phyloP scores from a whole-genome alignment of 179 eudicot species.

The Gypsophila paniculata region DNA sequence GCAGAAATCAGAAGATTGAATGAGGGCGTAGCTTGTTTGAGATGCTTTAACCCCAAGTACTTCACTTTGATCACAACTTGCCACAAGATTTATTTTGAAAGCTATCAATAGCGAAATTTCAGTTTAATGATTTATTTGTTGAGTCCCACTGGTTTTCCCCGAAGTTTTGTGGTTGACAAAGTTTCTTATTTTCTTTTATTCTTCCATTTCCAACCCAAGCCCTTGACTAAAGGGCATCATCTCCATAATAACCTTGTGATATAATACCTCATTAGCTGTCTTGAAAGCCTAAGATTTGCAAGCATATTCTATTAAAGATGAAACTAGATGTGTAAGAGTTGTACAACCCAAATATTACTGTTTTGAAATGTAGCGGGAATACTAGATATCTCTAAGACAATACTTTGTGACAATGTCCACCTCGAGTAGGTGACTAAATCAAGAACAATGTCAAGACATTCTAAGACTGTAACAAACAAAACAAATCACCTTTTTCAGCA shows the following conservation, averaged over 20 bases:
- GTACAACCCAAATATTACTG: too few species aligned
- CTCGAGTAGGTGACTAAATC: not conserved
- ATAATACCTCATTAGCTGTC: too few species aligned
- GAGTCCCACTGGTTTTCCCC: too few species aligned
- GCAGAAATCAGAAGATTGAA: not conserved
- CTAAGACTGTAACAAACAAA: not conserved
- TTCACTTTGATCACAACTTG: not conserved
- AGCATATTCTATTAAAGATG: too few species aligned
- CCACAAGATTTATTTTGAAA: not conserved
- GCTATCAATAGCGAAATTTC: not conserved
- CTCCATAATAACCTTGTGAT: too few species aligned
- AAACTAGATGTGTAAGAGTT: too few species aligned
- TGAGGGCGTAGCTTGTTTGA: not conserved
- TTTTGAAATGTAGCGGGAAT: not conserved
- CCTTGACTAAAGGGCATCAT: too few species aligned
- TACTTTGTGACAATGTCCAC: not conserved
- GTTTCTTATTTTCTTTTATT: too few species aligned
- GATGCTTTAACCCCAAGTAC: not conserved
- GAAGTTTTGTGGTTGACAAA: too few species aligned
- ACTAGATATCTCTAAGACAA: not conserved
- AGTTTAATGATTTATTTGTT: not conserved
- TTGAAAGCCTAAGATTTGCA: not conserved
- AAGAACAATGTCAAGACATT: not conserved
- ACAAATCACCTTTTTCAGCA: not conserved
- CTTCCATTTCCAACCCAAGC: too few species aligned